These are phyloP conservation scores for Saccharomyces hybrid DNA, from an alignment of 1,139 yeast genomes.

Conservation along the genomic window DNA sequence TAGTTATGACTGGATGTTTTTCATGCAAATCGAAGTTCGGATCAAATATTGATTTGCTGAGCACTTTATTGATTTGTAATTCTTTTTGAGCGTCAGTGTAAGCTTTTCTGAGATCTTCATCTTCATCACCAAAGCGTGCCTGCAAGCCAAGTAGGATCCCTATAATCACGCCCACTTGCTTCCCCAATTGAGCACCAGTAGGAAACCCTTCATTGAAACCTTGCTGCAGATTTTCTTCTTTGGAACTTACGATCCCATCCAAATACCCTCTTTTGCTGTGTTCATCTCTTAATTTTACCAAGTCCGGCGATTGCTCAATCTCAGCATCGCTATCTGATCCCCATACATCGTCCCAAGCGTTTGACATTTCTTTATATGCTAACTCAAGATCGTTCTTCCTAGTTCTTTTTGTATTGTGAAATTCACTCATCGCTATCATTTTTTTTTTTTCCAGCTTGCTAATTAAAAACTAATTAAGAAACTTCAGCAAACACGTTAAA, in stretches of 20 bases:
- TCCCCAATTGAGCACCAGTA: constrained; percentile 63
- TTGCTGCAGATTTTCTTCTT: constrained; percentile 60
- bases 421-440: not conserved
- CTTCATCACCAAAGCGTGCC: constrained; percentile 15
- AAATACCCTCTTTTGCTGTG: constrained; percentile 79
- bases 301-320: constrained; percentile 19
- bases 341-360: constrained; percentile 26
- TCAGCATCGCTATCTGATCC: constrained; percentile 21
- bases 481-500: not conserved
- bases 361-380: constrained; percentile 3
- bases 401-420: not conserved
- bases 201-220: constrained; percentile 83
- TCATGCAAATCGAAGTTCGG: constrained; percentile 13
- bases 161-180: constrained; percentile 57
- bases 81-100: constrained; percentile 18
- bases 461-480: not conserved
- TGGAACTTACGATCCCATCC: constrained; percentile 68
- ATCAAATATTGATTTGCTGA: constrained; percentile 24
- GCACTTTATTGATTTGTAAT: constrained; percentile 22
- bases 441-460: not conserved
- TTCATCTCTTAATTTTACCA: constrained; percentile 42
- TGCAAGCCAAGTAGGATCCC: constrained; percentile 37
- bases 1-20: constrained; percentile 13
- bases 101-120: constrained; percentile 15
- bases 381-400: not conserved